These are phyloP conservation scores for Erodium maritimum DNA, from an alignment of 345 rosid species.

Conservation along the genomic window DNA sequence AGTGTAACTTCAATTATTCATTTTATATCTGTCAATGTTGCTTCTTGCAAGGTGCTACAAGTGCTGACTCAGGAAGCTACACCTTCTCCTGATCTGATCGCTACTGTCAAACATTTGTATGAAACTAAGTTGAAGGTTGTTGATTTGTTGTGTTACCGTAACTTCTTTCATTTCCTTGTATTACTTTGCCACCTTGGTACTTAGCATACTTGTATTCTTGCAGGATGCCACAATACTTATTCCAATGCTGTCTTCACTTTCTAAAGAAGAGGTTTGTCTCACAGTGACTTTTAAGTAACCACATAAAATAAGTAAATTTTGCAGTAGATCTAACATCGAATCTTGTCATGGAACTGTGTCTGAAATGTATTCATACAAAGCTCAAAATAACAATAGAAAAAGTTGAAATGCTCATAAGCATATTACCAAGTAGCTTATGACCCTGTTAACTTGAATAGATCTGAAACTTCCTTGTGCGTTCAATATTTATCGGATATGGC, in stretches of 20 bases:
- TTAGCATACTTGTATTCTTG: slow-evolving; percentile 17
- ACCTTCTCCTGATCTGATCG: slow-evolving; percentile 64
- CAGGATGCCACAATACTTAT: slow-evolving; percentile 94
- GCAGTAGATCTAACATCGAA: no score
- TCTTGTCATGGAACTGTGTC: no score
- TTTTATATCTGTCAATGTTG: slow-evolving; percentile 16
- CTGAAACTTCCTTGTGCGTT: no score
- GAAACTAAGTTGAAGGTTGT: slow-evolving; percentile 89
- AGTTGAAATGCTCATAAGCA: no score
- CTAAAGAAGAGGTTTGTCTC: slow-evolving; percentile 73
- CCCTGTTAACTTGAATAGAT: no score
- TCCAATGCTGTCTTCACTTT: slow-evolving; percentile 85
- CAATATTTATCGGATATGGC: no score
- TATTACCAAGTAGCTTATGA: no score
- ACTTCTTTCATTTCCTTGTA: slow-evolving; percentile 7
- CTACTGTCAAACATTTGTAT: slow-evolving; percentile 80
- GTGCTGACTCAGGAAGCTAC: slow-evolving; percentile 71
- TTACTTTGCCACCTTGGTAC: background rate
- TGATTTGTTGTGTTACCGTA: background rate
- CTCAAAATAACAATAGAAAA: no score
- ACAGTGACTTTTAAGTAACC: no score
- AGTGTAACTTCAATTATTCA: slow-evolving; percentile 5
- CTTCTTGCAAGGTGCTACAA: slow-evolving; percentile 66
- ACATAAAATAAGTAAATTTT: no score
- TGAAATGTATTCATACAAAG: no score